Evolutionary conservation across 2,329 filamentous ascomycete species (phyloP).

Genomic region (Rosellinia necatrix): DNA sequence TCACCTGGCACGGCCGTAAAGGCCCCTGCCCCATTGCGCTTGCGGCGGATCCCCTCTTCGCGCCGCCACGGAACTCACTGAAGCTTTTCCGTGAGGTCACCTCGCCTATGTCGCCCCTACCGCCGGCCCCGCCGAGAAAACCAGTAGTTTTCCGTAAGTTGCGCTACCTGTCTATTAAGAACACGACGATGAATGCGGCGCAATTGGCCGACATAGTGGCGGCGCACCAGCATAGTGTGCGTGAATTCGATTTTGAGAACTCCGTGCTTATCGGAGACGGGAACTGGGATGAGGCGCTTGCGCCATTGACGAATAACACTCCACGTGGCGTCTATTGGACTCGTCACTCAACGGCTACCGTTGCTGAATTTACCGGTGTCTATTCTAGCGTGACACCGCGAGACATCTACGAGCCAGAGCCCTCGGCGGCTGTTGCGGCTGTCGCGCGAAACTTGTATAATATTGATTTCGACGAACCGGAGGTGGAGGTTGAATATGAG

Average conservation of each 20-base stretch:
- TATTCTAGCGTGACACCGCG: conserved; percentile 19
- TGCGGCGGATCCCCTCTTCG: conserved; percentile 71
- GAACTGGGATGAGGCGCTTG: conserved; percentile 82
- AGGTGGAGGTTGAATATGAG: conserved; percentile 46
- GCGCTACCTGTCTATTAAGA: conserved; percentile 71
- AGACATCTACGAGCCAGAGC: conserved; percentile 43
- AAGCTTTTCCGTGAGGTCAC: conserved; percentile 70
- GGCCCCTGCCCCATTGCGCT: conserved; percentile 77
- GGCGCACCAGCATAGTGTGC: conserved; percentile 68
- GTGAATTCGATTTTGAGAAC: conserved; percentile 81
- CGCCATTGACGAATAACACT: conserved; percentile 63
- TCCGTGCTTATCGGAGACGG: conserved; percentile 70
- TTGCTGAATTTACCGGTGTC: conserved; percentile 38
- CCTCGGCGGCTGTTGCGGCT: conserved; percentile 60
- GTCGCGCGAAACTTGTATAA: conserved; percentile 56
- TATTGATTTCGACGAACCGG: conserved; percentile 39
- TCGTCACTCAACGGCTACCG: conserved; percentile 45
- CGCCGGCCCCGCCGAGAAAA: conserved; percentile 54
- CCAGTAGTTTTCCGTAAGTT: conserved; percentile 70
- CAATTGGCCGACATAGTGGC: conserved; percentile 73
- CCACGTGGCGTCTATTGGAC: conserved; percentile 51
- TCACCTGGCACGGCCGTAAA: conserved; percentile 75
- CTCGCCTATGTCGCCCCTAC: conserved; percentile 66
- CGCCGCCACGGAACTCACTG: conserved; percentile 55
- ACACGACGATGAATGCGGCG: conserved; percentile 70